Conservation (phyloP, 2,329 filamentous ascomycete genomes). For the Falciphora oryzae region DNA sequence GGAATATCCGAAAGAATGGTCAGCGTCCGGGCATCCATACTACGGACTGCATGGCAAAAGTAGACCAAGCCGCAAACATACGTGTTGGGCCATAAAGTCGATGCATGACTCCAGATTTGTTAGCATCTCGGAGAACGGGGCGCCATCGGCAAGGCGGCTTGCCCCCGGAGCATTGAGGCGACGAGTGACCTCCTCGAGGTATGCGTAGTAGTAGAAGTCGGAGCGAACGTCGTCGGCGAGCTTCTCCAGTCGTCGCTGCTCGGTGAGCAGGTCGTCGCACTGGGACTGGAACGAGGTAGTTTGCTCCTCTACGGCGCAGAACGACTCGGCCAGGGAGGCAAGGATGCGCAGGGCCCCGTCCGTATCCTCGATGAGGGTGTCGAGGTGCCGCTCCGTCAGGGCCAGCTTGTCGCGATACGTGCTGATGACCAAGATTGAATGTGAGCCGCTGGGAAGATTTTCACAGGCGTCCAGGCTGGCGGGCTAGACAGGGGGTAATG, state of each 20-base stretch:
- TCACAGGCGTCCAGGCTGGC: background rate
- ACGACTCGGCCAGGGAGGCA: slow-evolving; percentile 75
- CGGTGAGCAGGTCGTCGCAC: slow-evolving; percentile 79
- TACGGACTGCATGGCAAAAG: background rate
- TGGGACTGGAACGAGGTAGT: slow-evolving; percentile 90
- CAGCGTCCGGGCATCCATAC: background rate
- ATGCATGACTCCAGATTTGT: slow-evolving; percentile 84
- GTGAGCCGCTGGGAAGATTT: slow-evolving; percentile 23
- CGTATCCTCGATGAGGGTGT: slow-evolving; percentile 71
- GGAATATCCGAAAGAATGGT: slow-evolving; percentile 12
- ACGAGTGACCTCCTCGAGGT: slow-evolving; percentile 84
- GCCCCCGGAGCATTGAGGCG: slow-evolving; percentile 89
- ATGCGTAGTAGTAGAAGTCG: slow-evolving; percentile 91
- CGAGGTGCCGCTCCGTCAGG: slow-evolving; percentile 73
- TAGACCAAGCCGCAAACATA: slow-evolving; percentile 35
- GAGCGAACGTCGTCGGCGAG: slow-evolving; percentile 81
- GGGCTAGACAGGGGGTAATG: background rate
- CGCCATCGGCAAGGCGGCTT: slow-evolving; percentile 74
- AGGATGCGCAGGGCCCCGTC: slow-evolving; percentile 70
- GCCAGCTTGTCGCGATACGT: slow-evolving; percentile 79
- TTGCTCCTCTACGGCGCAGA: slow-evolving; percentile 80
- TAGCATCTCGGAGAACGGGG: slow-evolving; percentile 83
- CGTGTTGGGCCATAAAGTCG: slow-evolving; percentile 84
- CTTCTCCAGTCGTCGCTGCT: slow-evolving; percentile 72
- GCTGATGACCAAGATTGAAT: slow-evolving; percentile 1